phyloP scores from a whole-genome alignment of 108 stramenopile species.

The Nannochloropsis oceanica region DNA sequence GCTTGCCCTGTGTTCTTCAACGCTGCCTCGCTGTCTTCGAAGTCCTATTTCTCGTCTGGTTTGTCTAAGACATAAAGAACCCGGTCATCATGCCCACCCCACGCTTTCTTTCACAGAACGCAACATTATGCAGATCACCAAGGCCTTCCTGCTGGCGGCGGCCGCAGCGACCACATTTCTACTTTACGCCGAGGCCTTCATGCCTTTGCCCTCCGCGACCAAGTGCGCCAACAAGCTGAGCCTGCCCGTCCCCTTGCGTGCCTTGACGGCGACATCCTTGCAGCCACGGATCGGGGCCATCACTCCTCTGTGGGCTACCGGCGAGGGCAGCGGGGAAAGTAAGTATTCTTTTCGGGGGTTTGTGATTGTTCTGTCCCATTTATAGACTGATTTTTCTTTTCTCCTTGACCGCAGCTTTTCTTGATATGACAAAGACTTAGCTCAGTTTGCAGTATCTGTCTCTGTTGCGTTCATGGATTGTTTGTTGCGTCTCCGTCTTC shows the following conservation, averaged over 20 bases:
- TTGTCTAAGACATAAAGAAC: too few relatives aligned
- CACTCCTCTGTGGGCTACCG: not conserved
- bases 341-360: not conserved
- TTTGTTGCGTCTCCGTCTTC: too few relatives aligned
- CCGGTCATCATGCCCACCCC: not conserved
- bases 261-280: not conserved
- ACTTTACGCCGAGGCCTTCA: not conserved
- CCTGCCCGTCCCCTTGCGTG: not conserved
- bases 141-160: not conserved
- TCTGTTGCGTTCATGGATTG: too few relatives aligned
- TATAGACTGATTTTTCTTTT: too few relatives aligned
- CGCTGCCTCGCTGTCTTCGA: too few relatives aligned
- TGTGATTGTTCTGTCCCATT: too few relatives aligned
- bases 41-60: too few relatives aligned
- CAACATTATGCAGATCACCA: not conserved
- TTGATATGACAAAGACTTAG: too few relatives aligned
- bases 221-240: not conserved
- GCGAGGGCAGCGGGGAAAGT: not conserved
- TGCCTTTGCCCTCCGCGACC: not conserved
- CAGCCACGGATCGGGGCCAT: not conserved
- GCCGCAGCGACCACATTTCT: not conserved
- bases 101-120: not conserved
- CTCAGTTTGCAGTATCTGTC: too few relatives aligned
- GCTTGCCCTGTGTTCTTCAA: too few relatives aligned
- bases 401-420: too few relatives aligned